Evolutionary conservation across 805 yeast species (phyloP), one percentile per base, ranked within the genome.

Genomic region (Middelhovenomyces tepae): DNA sequence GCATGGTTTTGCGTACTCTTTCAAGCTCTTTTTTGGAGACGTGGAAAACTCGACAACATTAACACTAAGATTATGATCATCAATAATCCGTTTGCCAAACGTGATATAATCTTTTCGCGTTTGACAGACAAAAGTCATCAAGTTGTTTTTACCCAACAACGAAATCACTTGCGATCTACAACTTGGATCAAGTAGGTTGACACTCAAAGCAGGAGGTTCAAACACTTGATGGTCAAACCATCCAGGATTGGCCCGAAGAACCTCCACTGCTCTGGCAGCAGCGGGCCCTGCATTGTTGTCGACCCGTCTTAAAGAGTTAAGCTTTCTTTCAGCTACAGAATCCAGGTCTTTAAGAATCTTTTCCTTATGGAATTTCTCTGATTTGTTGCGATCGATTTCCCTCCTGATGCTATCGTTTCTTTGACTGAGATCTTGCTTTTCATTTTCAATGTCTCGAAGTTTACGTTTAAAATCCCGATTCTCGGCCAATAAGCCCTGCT

Each of bases 191-290:
- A 61, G 63, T 0, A 78, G 71, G 4, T 70, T 63, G 15, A 89
- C 64, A 0, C 80, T 65, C 17, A 85, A 60, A 6, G 78, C 55
- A 0, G 96, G 87, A 1, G 95, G 93, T 47, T 81, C 93, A 37
- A 63, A 72, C 34, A 81, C 71, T 8, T 56, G 52, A 1, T 57
- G 56, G 29, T 55, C 48, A 31, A 75, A 61, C 4, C 52, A 50
- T 1, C 48, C 46, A 16, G 55, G 50, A 14, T 60, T 44, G 9
- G 57, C 42, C 29, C 78, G 61, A 27, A 79, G 50, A 10, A 59
- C 46, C 17, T 50, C 36, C 2, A 75, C 62, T 6, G 73, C 68
- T 11, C 55, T 60, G 24, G 51, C 57, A 32, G 67, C 57, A 22
- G 49, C 35, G 5, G 8, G 10, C 19, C 20, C 17, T 8, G 17